Percentiles rank a stretch among this genome's conserved stretches.
Evolutionary conservation across 164 flowering plant species (phyloP).

Genomic region (Piper longum): DNA sequence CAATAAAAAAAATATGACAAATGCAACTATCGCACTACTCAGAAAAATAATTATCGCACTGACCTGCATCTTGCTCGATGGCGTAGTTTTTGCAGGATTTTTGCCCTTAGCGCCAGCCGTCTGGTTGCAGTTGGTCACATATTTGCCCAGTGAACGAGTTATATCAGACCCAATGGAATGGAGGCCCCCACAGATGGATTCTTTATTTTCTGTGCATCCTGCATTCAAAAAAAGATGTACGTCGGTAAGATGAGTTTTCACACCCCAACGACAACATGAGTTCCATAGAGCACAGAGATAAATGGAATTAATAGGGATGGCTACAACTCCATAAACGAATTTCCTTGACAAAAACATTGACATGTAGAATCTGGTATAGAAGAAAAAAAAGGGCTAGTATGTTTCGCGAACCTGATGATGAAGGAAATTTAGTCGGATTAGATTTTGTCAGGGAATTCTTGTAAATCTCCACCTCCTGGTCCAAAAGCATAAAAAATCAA

Average conservation of each 20-base stretch:
- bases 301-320: no score
- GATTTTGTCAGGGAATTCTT: not conserved
- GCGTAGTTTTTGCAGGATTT: conserved; percentile 44
- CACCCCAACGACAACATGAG: no score
- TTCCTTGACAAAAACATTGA: not conserved
- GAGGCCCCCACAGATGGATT: conserved; percentile 64
- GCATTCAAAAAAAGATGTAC: not conserved
- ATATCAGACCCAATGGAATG: conserved; percentile 89
- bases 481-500: not conserved
- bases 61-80: conserved; percentile 65
- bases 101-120: conserved; percentile 13
- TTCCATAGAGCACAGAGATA: no score
- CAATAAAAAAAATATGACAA: no score
- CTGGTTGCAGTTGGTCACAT: conserved; percentile 38
- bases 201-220: conserved; percentile 33
- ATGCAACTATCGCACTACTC: not conserved
- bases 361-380: not conserved
- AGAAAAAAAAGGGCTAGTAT: not conserved
- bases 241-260: not conserved
- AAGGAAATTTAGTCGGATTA: not conserved
- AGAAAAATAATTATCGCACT: not conserved
- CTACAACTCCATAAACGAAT: no score
- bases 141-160: conserved; percentile 51
- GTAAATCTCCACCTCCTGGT: not conserved
- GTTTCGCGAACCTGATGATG: not conserved